Conservation (phyloP, 352 stramenopile species). For the Phytophthora uliginosa region DNA sequence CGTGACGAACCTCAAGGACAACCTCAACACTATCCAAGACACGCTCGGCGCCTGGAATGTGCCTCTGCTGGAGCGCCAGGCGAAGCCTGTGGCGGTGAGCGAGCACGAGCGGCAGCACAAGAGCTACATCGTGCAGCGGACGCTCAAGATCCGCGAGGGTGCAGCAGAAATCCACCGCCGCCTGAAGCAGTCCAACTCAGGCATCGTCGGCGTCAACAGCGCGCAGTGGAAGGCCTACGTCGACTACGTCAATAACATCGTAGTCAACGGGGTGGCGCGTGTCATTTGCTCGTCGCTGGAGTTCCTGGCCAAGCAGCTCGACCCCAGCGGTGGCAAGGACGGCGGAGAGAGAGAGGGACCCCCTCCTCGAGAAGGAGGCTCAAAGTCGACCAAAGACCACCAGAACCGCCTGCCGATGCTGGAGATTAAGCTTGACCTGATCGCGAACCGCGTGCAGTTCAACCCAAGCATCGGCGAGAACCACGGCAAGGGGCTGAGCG, state of each 20-base stretch:
- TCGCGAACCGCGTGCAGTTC: constrained; percentile 90
- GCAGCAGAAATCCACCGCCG: constrained; percentile 96
- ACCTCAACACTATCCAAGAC: constrained; percentile 94
- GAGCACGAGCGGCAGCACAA: constrained; percentile 98
- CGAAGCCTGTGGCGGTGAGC: constrained; percentile 96
- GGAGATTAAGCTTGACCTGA: constrained; percentile 97
- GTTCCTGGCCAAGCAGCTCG: constrained; percentile 96
- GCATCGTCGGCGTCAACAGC: constrained; percentile 94
- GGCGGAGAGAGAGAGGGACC: constrained; percentile 40
- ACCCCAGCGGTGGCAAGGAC: constrained; percentile 74
- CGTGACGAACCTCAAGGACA: constrained; percentile 97
- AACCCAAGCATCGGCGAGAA: constrained; percentile 90
- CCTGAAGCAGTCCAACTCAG: constrained; percentile 97
- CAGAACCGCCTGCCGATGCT: constrained; percentile 93
- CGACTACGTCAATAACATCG: constrained; percentile 98
- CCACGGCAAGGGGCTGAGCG: constrained; percentile 94
- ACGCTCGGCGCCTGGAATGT: constrained; percentile 95
- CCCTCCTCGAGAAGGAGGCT: constrained; percentile 40
- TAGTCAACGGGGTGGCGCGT: constrained; percentile 94
- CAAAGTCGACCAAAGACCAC: constrained; percentile 52
- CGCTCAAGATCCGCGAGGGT: constrained; percentile 96
- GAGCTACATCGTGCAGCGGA: constrained; percentile 93
- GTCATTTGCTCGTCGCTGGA: constrained; percentile 90
- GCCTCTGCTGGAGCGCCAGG: constrained; percentile 95
- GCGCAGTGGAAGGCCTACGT: constrained; percentile 98